Base-by-base conservation (phyloP, 305 asterid species). In the Fraxinus xanthoxyloides region DNA sequence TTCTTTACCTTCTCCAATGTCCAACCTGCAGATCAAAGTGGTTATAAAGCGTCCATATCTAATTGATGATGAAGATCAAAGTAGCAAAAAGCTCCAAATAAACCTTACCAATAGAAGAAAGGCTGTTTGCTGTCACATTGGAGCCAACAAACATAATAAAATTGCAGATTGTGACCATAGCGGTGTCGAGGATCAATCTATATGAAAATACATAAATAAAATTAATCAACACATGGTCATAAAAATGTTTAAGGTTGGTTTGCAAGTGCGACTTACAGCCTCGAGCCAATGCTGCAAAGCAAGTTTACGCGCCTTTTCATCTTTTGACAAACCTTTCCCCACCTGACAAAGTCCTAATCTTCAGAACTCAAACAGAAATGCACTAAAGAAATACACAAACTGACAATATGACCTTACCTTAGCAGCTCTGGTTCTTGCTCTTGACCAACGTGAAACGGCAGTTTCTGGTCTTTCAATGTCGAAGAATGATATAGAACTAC, bases 241-340 rank as follows among this genome's bases (percentile, higher is more conserved):
- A 63, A 63, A 8, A 63, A 26, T 23, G 15, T 61, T 23, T 56
- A 23, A 23, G 9, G 15, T 51, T 51, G 24, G 3, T 34, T 79
- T 48, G 23, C 24, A 78, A 24, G 48, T 26, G 74, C 43, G 35
- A 77, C 93, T 88, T 89, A 93, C 96, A 77, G 96, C 96, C 87
- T 92, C 97, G 76, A 93, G 94, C 97, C 96, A 93, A 85, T 93
- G 97, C 76, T 92, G 97, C 78, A 92, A 88, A 83, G 93, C 94
- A 86, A 93, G 88, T 73, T 93, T 92, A 51, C 86, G 86, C 1
- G 96, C 97, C 81, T 92, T 89, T 12, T 86, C 97, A 85, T 92
- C 91, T 86, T 90, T 88, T 0, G 85, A 83, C 80, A 93, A 82
- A 34, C 97, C 97, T 86, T 93, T 93, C 51, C 96, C 97, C 7